Base-by-base conservation (phyloP, 1,139 yeast species). In the Trichomonascaceae sp. region DNA sequence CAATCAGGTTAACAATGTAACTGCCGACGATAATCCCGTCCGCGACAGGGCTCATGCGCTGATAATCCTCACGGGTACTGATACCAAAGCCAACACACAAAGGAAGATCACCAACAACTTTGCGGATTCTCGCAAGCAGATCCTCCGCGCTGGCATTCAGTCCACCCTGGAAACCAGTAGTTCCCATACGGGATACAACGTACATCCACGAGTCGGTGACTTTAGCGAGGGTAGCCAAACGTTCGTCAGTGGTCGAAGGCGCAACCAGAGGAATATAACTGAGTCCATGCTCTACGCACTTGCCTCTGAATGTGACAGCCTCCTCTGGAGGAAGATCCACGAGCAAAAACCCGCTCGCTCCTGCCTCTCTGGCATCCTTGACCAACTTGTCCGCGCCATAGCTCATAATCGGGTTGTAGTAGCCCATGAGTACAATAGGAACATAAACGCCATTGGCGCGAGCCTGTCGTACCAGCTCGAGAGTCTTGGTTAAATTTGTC, bases 311-410 rank as follows among this genome's bases (percentile, higher is more conserved):
- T 45, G 78, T 72, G 43, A 80, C 67, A 16, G 98, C 98, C 59
- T 87, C 98, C 66, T 89, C 96, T 25, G 98, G 98, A 34, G 98
- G 99, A 50, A 89, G 67, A 60, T 89, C 99, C 28, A 89, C 97
- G 37, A 89, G 73, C 49, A 89, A 76, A 57, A 79, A 89, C 22
- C 97, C 99, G 52, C 82, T 85, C 34, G 89, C 98, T 42, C 99
- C 99, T 2, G 89, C 94, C 17, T 64, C 67, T 33, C 76, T 75
- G 9, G 93, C 72, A 45, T 80, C 94, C 43, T 67, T 62, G 42
- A 85, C 73, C 62, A 89, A 67, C 55, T 73, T 67, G 50, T 77
- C 76, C 60, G 89, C 98, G 34, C 97, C 98, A 54, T 78, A 89
- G 48, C 71, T 78, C 58, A 84, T 57, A 43, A 89, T 75, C 14